Percentiles rank a stretch among this genome's conserved stretches.
Conservation (phyloP, 2,329 filamentous ascomycete species). For the Penicillium sp. region DNA sequence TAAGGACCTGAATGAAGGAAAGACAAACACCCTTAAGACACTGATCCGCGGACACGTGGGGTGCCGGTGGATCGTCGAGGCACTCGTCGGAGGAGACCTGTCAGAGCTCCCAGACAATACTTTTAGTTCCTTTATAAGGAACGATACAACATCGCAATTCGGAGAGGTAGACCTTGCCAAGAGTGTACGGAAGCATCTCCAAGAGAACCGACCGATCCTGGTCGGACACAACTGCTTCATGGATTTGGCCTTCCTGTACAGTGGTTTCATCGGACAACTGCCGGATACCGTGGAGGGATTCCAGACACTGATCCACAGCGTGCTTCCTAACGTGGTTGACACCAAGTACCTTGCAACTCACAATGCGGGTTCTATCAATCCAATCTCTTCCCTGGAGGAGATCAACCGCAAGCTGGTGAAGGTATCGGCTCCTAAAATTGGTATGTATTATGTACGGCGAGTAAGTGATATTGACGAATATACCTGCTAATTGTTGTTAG, state of each 20-base stretch:
- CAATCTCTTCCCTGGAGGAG: slow-evolving; percentile 37
- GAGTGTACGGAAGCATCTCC: slow-evolving; percentile 42
- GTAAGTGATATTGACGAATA: not conserved
- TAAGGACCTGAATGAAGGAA: slow-evolving; percentile 29
- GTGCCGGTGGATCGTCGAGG: slow-evolving; percentile 50
- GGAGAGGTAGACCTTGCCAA: slow-evolving; percentile 30
- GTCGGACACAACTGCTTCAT: slow-evolving; percentile 65
- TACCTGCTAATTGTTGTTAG: slow-evolving; percentile 18
- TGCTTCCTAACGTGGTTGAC: slow-evolving; percentile 60
- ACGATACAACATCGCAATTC: slow-evolving; percentile 15
- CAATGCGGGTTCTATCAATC: slow-evolving; percentile 53
- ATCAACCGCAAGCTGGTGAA: slow-evolving; percentile 27
- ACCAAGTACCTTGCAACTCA: slow-evolving; percentile 65
- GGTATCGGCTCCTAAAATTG: slow-evolving; percentile 29
- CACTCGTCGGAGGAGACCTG: slow-evolving; percentile 44
- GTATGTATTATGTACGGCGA: slow-evolving; percentile 25
- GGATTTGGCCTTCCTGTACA: slow-evolving; percentile 62
- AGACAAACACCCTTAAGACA: slow-evolving; percentile 26
- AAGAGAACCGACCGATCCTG: slow-evolving; percentile 50
- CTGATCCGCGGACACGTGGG: slow-evolving; percentile 40
- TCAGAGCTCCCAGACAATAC: slow-evolving; percentile 35
- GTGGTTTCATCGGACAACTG: slow-evolving; percentile 58
- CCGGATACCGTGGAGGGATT: slow-evolving; percentile 59
- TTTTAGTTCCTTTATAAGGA: slow-evolving; percentile 27
- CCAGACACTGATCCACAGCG: slow-evolving; percentile 47